A percentile compares a stretch with the other conserved stretches of the same genome.
Conservation (phyloP, 306 rosid genomes). For the Leucaena leucocephala region DNA sequence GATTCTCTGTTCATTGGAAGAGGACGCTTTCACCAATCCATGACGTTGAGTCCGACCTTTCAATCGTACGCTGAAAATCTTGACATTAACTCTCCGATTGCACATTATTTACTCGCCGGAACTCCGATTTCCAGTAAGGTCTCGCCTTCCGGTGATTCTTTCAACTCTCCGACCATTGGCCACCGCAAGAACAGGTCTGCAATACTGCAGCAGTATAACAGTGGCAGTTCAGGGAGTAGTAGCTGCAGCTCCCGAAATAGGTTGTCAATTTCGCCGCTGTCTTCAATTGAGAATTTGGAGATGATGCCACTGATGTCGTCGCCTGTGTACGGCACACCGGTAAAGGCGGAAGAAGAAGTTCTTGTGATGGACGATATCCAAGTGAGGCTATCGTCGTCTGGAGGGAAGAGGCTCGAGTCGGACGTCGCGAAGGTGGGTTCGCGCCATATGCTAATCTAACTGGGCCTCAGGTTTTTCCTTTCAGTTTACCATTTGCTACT, state of each 20-base stretch:
- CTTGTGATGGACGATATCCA: constrained; percentile 73
- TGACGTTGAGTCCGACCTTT: constrained; percentile 42
- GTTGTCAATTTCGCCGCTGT: constrained; percentile 50
- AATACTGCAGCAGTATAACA: constrained; percentile 17
- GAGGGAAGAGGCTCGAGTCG: constrained; percentile 44
- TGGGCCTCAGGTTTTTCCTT: background rate
- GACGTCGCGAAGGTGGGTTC: constrained; percentile 49
- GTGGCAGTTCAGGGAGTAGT: constrained; percentile 40
- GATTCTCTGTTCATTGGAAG: constrained; percentile 35
- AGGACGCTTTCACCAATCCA: constrained; percentile 41
- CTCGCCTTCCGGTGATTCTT: constrained; percentile 31
- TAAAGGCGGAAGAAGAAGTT: constrained; percentile 64
- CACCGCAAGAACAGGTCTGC: constrained; percentile 37
- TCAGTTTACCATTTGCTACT: background rate
- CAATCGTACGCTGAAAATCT: constrained; percentile 49
- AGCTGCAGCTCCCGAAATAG: constrained; percentile 46
- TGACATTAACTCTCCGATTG: constrained; percentile 49
- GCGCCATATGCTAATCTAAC: constrained; percentile 31
- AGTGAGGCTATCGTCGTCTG: constrained; percentile 38
- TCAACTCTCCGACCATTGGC: constrained; percentile 38
- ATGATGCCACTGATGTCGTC: constrained; percentile 40
- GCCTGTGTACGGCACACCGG: constrained; percentile 51
- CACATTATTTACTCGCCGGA: constrained; percentile 42
- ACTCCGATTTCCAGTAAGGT: constrained; percentile 46
- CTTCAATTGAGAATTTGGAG: constrained; percentile 59